Conservation (phyloP, 2,329 filamentous ascomycete genomes). For the Zelopaecilomyces penicillatus region DNA sequence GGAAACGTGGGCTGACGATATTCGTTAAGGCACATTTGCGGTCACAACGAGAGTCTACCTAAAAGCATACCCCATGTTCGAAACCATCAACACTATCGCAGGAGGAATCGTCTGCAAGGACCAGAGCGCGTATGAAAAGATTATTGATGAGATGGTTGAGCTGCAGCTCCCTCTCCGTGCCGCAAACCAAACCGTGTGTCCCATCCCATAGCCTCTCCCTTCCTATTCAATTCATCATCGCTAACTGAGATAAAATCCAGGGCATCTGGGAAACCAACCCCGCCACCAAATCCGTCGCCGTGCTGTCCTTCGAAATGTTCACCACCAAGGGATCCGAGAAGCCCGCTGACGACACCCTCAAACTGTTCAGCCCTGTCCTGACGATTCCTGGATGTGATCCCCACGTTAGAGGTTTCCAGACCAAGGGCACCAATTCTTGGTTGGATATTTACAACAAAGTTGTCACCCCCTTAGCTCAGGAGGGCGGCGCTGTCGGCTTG, state of each 20-base stretch:
- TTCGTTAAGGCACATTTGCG: constrained; percentile 5
- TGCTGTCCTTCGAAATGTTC: not conserved
- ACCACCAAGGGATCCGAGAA: not conserved
- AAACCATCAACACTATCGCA: constrained; percentile 1
- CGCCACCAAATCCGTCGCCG: not conserved
- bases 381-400: not conserved
- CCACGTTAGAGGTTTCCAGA: not conserved
- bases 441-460: not conserved
- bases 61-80: constrained; percentile 3
- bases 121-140: not conserved
- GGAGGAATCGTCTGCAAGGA: not conserved
- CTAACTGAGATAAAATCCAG: not conserved
- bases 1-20: too few species aligned
- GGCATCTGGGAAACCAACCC: constrained; percentile 3
- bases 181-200: not conserved
- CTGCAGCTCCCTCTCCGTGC: not conserved
- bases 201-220: not conserved
- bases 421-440: not conserved
- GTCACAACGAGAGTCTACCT: constrained; percentile 6
- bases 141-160: constrained; percentile 1
- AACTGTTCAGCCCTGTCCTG: not conserved
- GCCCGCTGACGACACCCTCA: not conserved
- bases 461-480: not conserved
- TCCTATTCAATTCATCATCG: not conserved
- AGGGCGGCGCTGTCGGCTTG: not conserved